Conservation (phyloP, 176 grass and related monocot species). For the Echinochloa phyllopogon region DNA sequence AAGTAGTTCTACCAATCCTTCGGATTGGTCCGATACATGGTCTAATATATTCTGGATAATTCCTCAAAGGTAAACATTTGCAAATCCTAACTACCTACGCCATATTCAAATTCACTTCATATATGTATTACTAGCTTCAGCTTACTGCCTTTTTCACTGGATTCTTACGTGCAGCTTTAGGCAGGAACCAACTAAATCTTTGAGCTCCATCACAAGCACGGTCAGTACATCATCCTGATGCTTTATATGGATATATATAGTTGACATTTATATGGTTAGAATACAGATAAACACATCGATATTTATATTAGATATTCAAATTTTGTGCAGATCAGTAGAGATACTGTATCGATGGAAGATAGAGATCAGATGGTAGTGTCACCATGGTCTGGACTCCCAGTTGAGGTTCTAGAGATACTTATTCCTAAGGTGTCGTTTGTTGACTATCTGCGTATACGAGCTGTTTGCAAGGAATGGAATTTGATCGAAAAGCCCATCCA, state of each 20-base stretch:
- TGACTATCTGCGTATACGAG: background rate
- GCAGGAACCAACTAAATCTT: background rate
- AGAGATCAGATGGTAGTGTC: background rate
- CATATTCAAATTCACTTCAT: background rate
- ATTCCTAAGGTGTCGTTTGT: background rate
- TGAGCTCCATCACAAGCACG: background rate
- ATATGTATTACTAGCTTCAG: background rate
- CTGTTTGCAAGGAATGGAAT: conserved; percentile 23
- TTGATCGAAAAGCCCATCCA: background rate
- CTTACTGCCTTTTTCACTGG: background rate
- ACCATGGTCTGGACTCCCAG: conserved; percentile 17
- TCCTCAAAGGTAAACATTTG: background rate
- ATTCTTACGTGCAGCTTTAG: background rate
- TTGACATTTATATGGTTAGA: no score
- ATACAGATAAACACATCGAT: no score
- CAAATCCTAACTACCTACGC: background rate
- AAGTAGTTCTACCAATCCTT: background rate
- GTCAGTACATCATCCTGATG: background rate
- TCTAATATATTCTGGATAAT: background rate
- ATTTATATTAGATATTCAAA: no score
- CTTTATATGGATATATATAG: background rate
- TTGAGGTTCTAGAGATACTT: conserved; percentile 24
- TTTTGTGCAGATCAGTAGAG: conserved; percentile 11
- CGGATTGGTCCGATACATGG: background rate
- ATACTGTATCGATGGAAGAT: background rate